phyloP scores from a whole-genome alignment of 2,329 filamentous ascomycete genomes.

The Diaporthe sp. region DNA sequence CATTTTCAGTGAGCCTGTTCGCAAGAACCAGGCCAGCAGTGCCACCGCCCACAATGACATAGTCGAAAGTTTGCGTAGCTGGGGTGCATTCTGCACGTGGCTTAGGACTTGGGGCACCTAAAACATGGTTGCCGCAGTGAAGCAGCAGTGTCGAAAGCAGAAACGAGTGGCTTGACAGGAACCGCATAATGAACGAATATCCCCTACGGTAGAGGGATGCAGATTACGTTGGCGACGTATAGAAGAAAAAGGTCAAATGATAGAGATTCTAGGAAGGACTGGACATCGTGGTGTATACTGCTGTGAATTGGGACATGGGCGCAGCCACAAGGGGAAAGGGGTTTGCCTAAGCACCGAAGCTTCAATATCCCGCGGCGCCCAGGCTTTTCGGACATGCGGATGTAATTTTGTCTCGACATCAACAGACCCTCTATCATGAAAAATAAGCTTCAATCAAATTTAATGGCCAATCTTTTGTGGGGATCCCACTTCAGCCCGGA shows the following conservation, averaged over 20 bases:
- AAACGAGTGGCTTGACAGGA: not conserved
- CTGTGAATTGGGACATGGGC: not conserved
- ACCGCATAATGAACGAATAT: not conserved
- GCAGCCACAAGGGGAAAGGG: not conserved
- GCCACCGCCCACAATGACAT: conserved; percentile 30
- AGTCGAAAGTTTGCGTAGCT: conserved; percentile 8
- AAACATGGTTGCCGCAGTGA: not conserved
- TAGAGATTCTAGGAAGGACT: not conserved
- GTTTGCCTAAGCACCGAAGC: not conserved
- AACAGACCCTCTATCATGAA: not conserved
- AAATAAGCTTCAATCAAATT: too few species aligned
- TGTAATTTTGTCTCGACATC: not conserved
- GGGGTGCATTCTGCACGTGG: conserved; percentile 1
- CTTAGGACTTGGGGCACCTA: not conserved
- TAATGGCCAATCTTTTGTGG: too few species aligned
- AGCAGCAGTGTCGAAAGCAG: conserved; percentile 6
- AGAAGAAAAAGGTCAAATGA: not conserved
- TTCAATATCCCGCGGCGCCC: not conserved
- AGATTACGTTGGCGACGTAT: not conserved
- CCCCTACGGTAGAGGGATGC: not conserved
- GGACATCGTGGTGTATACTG: not conserved
- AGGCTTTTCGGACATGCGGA: not conserved
- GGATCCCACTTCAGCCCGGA: too few species aligned
- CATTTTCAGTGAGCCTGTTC: conserved; percentile 24
- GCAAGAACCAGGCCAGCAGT: conserved; percentile 27